Evolutionary conservation across 495 filamentous ascomycete species (phyloP).

Genomic region (Penicillium lividum): DNA sequence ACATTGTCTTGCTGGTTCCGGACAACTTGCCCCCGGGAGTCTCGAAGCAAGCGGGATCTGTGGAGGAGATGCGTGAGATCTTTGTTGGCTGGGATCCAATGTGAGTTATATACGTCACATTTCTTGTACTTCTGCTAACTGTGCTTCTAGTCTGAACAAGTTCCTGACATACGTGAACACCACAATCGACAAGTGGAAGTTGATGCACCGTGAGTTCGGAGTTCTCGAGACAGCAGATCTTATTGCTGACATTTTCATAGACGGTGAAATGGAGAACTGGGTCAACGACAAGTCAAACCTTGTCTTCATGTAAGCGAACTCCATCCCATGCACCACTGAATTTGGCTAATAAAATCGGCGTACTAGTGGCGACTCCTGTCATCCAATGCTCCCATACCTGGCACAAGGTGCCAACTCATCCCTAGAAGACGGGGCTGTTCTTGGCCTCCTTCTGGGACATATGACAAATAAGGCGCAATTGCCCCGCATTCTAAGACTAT

Average conservation of each 20-base stretch:
- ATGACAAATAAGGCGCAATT: conserved; percentile 44
- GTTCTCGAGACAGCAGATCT: background rate
- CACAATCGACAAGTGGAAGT: conserved; percentile 60
- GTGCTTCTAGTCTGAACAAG: conserved; percentile 28
- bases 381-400: conserved; percentile 69
- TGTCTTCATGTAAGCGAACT: conserved; percentile 34
- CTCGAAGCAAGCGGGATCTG: conserved; percentile 52
- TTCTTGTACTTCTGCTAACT: background rate
- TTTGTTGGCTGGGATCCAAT: conserved; percentile 62
- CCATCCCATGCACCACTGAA: background rate
- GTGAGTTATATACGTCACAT: conserved; percentile 18
- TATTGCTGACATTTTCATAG: conserved; percentile 16
- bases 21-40: conserved; percentile 64
- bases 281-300: conserved; percentile 40
- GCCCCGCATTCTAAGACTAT: conserved; percentile 50
- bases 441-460: conserved; percentile 45
- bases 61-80: conserved; percentile 65
- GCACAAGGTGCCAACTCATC: conserved; percentile 58
- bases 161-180: conserved; percentile 37
- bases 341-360: background rate
- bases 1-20: conserved; percentile 69
- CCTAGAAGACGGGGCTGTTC: conserved; percentile 54
- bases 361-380: conserved; percentile 61
- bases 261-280: conserved; percentile 40
- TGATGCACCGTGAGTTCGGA: conserved; percentile 55